Base-by-base conservation (phyloP, 768 basidiomycete genomes). In the Suillus paluster region DNA sequence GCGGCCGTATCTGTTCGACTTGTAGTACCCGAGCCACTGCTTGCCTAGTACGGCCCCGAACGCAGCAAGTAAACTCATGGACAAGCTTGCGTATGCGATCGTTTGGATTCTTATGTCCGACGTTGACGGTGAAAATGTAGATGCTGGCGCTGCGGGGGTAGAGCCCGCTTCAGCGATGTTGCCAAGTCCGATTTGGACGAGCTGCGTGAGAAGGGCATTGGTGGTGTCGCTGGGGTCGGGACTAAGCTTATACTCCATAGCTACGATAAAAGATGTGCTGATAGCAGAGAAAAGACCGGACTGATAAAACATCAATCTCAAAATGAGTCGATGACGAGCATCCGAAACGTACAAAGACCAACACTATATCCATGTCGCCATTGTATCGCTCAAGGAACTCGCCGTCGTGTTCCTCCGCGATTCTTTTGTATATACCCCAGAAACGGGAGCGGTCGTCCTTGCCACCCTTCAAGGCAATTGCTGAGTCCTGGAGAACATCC, bases 271-370 rank as follows among this genome's bases (percentile, higher is more conserved):
- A 27, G 65, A 12, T 0, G 65, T 54, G 33, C 59, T 49, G 48
- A 66, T 61, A 10, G 61, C 64, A 0, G 65, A 65, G 38, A 66
- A 66, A 2, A 66, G 46, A 36, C 65, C 60, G 41, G 65, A 60
- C 65, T 66, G 34, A 33, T 3, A 0, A 2, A 14, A 23, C 3
- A 8, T 55, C 12, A 21, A 38, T 34, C n/a, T 12, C 39, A 21
- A 38, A 12, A 25, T 4, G 12, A 46, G 45, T 14, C 1, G 23
- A 25, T 23, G 23, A 14, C 3, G 45, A 46, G 14, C 23, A 46
- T 8, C 6, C 3, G 14, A 34, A 19, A 59, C 70, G 27, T 44
- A 70, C 70, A 39, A 71, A 71, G 46, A 71, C 55, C 2, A 71
- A 49, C n/a, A 68, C 44, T 11, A 66, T 61, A 54, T 70, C 65